These are phyloP conservation scores for Leucocoprinus leucothites DNA, from an alignment of 768 basidiomycete genomes.

Conservation along the genomic window DNA sequence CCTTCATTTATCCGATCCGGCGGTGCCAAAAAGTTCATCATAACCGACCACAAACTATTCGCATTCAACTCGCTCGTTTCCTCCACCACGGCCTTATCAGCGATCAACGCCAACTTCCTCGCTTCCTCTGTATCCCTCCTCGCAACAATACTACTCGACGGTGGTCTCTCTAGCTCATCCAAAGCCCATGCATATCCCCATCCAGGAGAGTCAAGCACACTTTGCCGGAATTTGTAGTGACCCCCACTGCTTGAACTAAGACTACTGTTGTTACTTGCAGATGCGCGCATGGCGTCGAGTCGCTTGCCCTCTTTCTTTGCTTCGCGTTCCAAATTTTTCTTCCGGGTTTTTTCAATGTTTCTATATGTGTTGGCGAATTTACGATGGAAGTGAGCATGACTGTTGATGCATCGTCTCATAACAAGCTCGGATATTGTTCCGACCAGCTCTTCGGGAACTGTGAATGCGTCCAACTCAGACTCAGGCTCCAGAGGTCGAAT, in stretches of 20 bases:
- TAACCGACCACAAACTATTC: conserved; percentile 69
- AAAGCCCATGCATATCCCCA: conserved; percentile 89
- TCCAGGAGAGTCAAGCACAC: conserved; percentile 41
- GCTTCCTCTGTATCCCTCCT: conserved; percentile 85
- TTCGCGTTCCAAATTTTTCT: conserved; percentile 55
- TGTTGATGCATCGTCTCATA: conserved; percentile 73
- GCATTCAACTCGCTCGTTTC: conserved; percentile 56
- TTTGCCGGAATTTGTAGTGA: conserved; percentile 25
- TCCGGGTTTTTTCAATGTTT: conserved; percentile 64
- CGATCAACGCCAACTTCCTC: conserved; percentile 64
- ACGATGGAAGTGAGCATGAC: conserved; percentile 55
- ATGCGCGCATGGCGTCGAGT: conserved; percentile 33
- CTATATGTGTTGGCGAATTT: conserved; percentile 60
- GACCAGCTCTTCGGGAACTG: conserved; percentile 60
- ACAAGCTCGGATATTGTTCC: conserved; percentile 75
- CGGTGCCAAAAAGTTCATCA: conserved; percentile 62
- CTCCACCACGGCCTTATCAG: conserved; percentile 62
- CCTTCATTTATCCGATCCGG: conserved; percentile 38
- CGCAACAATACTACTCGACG: conserved; percentile 90
- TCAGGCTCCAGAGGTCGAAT: conserved; percentile 79
- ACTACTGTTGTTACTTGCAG: conserved; percentile 19
- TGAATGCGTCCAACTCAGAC: conserved; percentile 60
- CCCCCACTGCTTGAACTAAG: not conserved
- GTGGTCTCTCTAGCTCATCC: conserved; percentile 77
- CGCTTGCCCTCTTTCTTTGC: conserved; percentile 58